Evolutionary conservation across 306 rosid genomes (phyloP).

Genomic region (Citrullus colocynthis): DNA sequence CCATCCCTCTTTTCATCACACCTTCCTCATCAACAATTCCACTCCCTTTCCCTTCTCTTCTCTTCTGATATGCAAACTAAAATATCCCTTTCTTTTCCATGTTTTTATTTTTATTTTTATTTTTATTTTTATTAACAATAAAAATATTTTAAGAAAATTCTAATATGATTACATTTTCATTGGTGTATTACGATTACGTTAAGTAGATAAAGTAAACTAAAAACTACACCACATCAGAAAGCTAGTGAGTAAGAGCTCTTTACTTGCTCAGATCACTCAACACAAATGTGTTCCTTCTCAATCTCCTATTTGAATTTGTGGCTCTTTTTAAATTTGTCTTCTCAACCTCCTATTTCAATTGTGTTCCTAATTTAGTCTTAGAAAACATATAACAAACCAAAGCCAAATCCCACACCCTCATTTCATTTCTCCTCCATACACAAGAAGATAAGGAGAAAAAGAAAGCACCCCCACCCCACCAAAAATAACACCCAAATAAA

Average conservation of each 20-base stretch:
- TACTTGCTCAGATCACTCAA: not conserved
- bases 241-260: not conserved
- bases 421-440: slow-evolving; percentile 16
- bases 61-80: not conserved
- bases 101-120: not conserved
- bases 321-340: slow-evolving; percentile 25
- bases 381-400: not conserved
- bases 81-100: not conserved
- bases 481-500: slow-evolving; percentile 12
- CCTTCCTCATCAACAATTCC: slow-evolving; percentile 30
- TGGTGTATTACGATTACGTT: not conserved
- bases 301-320: slow-evolving; percentile 9
- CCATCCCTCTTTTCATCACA: slow-evolving; percentile 32
- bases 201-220: not conserved
- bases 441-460: not conserved
- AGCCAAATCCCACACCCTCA: slow-evolving; percentile 1
- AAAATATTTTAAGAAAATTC: not conserved
- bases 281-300: slow-evolving; percentile 10
- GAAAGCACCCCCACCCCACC: not conserved
- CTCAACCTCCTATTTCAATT: slow-evolving; percentile 3
- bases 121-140: not conserved
- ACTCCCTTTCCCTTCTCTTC: not conserved
- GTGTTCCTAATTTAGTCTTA: not conserved
- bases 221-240: not conserved
- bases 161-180: not conserved